Evolutionary conservation across 768 basidiomycete genomes (phyloP), one percentile per base, ranked within the genome.

Genomic region (Pleurotus cornucopiae): DNA sequence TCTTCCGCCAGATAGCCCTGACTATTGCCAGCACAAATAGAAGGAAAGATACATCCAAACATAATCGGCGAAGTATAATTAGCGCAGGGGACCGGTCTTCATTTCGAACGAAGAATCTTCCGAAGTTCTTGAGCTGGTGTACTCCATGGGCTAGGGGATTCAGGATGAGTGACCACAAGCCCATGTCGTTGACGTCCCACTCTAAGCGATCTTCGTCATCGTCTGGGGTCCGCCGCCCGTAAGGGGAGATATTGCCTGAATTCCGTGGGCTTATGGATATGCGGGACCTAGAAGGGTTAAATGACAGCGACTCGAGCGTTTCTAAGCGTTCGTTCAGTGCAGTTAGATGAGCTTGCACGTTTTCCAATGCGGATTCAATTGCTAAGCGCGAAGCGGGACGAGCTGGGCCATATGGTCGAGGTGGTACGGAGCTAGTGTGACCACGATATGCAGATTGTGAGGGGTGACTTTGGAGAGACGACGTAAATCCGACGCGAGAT

Each of bases 301-400:
- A 60, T 16, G 75, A 69, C 12, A 79, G 64, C 12, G 76, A 71
- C 69, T 86, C 85, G 6, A 88, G 70, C 12, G 78, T 75, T 62
- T 94, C 92, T n/a, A 94, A 71, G 25, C 93, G 84, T 67, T 94
- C 91, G 6, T 81, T 84, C 44, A 94, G 77, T 5, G 91, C 91
- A 0, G 90, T 90, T 16, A 94, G 71, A 59, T 92, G 88, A 0
- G 84, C 81, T 67, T 95, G 92, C 49, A 93, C 79, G 59, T 80
- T 84, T 68, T 94, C 89, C 16, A 94, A 73, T 0, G 89, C 89
- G 46, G 80, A 81, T 67, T 94, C 92, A 53, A 95, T 73, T 5
- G 79, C 73, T 38, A 77, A 68, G 16, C 75, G 70, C 6, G 85
- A 81, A 20, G 74, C 71, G 2, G 83, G 77, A 45, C 79, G 71